These are phyloP conservation scores for Syncephalastrum sp. DNA, from an alignment of 371 early-diverging fungal genomes.

Conservation along the genomic window DNA sequence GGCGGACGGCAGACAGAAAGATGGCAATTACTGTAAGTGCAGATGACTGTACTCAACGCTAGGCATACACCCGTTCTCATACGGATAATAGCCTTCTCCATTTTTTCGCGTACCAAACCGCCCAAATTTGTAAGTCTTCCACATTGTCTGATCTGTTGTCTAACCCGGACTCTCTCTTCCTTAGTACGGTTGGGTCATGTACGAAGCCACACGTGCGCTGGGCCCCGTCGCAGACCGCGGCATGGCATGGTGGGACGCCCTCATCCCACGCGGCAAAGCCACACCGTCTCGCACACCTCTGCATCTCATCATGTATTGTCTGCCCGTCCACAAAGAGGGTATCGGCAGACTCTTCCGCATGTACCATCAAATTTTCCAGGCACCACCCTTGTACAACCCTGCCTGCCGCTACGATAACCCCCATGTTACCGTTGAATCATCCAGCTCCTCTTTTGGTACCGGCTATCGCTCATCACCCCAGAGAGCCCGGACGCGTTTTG, in stretches of 20 bases:
- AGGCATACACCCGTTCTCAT: neutral
- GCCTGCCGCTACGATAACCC: constrained; percentile 34
- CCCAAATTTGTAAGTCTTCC: constrained; percentile 27
- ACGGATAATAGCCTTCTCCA: constrained; percentile 25
- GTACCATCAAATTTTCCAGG: constrained; percentile 17
- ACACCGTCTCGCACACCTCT: constrained; percentile 34
- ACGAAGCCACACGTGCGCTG: constrained; percentile 40
- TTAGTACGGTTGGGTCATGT: constrained; percentile 50
- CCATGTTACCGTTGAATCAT: neutral
- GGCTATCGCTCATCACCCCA: neutral
- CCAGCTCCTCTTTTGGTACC: neutral
- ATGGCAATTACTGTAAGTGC: constrained; percentile 34
- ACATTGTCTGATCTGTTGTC: neutral
- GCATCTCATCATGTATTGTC: constrained; percentile 41
- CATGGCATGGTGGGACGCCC: constrained; percentile 47
- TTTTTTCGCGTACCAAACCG: constrained; percentile 22
- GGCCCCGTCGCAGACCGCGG: constrained; percentile 39
- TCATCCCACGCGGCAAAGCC: constrained; percentile 41
- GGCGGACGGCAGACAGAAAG: constrained; percentile 34
- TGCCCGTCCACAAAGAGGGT: constrained; percentile 12
- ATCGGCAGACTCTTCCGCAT: constrained; percentile 20
- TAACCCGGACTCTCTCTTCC: neutral
- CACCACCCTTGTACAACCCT: constrained; percentile 43
- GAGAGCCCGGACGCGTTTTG: too few relatives aligned
- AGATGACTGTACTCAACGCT: neutral